Base-by-base conservation (phyloP, 345 rosid genomes). In the Psidium guajava region DNA sequence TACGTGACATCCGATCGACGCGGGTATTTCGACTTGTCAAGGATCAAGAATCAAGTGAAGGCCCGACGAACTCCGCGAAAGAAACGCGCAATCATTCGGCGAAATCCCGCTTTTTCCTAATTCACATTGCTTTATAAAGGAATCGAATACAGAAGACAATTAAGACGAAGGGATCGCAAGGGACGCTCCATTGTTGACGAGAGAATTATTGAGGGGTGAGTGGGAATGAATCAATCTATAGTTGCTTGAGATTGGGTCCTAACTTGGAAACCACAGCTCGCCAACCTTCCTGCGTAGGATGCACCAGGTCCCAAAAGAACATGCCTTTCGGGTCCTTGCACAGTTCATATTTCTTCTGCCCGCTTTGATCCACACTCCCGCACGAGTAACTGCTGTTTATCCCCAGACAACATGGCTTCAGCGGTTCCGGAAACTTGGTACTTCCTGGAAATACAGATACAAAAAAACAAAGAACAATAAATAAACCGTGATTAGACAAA, bases 251-350 rank as follows among this genome's bases (percentile, higher is more conserved):
- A 85, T 55, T 54, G 69, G 80, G 8, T 25, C 59, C 87, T 82
- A 92, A 87, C 85, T 90, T 89, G 3, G 87, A 83, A 84, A 89
- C 89, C 80, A 91, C 89, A 14, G 90, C 87, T 50, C 87, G 85
- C 96, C 96, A 93, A 5, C 93, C 96, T 36, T 81, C 90, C 86
- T 92, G 93, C 1, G 89, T 87, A 0, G 96, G 96, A 83, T 93
- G 96, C 57, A 82, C 86, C 6, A 28, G 9, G 84, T 93, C 96
- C 96, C 96, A 92, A 44, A 92, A 93, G 91, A 93, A 92, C 1
- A 89, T 54, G 47, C 85, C n/a, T 51, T 54, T 81, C 57, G 95
- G 95, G 44, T 91, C 77, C 47, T 87, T 56, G 18, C 96, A 93
- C n/a, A 88, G 8, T 7, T 83, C 86, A 49, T 92, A 92, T 90